Conservation (phyloP, 768 basidiomycete genomes). For the Mycena rebaudengoi region DNA sequence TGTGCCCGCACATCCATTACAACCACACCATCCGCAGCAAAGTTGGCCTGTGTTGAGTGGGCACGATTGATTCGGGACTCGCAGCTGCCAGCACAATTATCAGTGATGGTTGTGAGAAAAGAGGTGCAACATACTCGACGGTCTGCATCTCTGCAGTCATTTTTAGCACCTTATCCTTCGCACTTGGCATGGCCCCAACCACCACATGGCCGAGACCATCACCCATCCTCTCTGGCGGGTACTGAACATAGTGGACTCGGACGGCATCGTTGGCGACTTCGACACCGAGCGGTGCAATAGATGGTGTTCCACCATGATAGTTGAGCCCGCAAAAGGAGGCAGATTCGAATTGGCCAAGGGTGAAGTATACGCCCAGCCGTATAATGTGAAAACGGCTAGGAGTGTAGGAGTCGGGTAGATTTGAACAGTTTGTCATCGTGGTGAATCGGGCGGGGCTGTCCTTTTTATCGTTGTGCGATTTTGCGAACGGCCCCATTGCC, state of each 20-base stretch:
- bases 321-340: slow-evolving; percentile 5
- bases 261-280: neutral
- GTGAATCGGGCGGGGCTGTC: slow-evolving; percentile 6
- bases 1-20: neutral
- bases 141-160: slow-evolving; percentile 7
- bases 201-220: neutral
- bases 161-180: neutral
- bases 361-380: neutral
- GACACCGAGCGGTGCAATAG: neutral
- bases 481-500: neutral
- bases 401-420: neutral
- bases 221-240: neutral
- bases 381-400: neutral
- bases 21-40: neutral
- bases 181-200: neutral
- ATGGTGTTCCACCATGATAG: neutral
- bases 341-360: slow-evolving; percentile 1
- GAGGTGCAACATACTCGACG: neutral
- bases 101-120: no score
- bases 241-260: neutral
- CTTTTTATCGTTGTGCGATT: neutral
- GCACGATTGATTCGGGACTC: neutral
- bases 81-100: neutral
- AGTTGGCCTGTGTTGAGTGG: neutral
- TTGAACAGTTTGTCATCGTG: neutral